phyloP scores from a whole-genome alignment of 2,329 filamentous ascomycete genomes.

The Eutypella sp. region DNA sequence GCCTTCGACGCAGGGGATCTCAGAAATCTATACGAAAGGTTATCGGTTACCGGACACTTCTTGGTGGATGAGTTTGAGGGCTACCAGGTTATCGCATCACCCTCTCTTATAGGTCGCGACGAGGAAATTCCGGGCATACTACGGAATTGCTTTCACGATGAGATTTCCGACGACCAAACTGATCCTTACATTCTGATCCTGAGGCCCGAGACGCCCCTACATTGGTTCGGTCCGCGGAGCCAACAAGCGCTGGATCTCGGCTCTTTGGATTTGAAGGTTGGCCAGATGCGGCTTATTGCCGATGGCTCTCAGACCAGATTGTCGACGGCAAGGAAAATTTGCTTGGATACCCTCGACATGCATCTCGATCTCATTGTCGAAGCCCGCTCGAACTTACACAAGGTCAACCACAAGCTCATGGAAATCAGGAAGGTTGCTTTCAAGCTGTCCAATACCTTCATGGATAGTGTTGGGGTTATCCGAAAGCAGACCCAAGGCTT shows the following conservation, averaged over 20 bases:
- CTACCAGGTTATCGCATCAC: conserved; percentile 80
- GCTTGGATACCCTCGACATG: conserved; percentile 73
- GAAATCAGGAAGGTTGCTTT: conserved; percentile 95
- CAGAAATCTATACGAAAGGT: conserved; percentile 72
- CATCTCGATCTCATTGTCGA: conserved; percentile 87
- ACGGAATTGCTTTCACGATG: conserved; percentile 57
- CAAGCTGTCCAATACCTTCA: conserved; percentile 95
- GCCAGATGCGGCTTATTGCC: conserved; percentile 82
- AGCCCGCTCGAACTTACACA: conserved; percentile 85
- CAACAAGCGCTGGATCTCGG: conserved; percentile 69
- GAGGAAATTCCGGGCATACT: conserved; percentile 84
- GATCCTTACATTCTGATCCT: conserved; percentile 85
- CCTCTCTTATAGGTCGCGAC: conserved; percentile 66
- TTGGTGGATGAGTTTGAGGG: conserved; percentile 76
- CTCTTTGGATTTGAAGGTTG: conserved; percentile 77
- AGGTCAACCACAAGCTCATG: conserved; percentile 84
- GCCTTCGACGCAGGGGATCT: conserved; percentile 63
- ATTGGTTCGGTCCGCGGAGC: conserved; percentile 77
- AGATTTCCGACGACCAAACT: conserved; percentile 62
- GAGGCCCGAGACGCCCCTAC: conserved; percentile 70
- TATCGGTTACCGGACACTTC: conserved; percentile 81
- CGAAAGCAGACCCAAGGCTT: conserved; percentile 76
- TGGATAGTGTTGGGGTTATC: conserved; percentile 96
- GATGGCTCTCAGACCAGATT: conserved; percentile 78
- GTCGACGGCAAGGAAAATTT: conserved; percentile 70